Evolutionary conservation across 2,329 filamentous ascomycete species (phyloP).

Genomic region (Botrytis aclada): DNA sequence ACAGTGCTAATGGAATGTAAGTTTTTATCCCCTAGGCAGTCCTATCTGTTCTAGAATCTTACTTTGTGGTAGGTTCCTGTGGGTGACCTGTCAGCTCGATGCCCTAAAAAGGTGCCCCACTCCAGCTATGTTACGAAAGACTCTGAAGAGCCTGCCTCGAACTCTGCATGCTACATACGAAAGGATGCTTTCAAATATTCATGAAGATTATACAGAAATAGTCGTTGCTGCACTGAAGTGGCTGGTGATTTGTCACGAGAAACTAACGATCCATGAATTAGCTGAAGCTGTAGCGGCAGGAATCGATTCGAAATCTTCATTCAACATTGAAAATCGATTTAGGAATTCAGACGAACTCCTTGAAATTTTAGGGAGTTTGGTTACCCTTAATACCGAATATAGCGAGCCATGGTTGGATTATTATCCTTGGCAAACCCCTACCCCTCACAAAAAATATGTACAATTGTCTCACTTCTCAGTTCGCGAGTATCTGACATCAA

Average conservation of each 20-base stretch:
- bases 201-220: not conserved
- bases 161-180: constrained; percentile 2
- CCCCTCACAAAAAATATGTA: not conserved
- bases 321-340: not conserved
- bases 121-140: not conserved
- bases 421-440: not conserved
- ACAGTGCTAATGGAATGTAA: constrained; percentile 6
- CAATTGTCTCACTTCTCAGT: constrained; percentile 1
- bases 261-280: not conserved
- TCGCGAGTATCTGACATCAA: not conserved
- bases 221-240: not conserved
- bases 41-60: not conserved
- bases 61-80: not conserved
- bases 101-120: not conserved
- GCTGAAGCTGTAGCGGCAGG: constrained; percentile 3
- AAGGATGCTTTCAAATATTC: not conserved
- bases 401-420: too few relatives aligned
- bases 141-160: not conserved
- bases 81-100: constrained; percentile 5
- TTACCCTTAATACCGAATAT: not conserved
- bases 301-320: not conserved
- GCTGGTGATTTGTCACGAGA: not conserved
- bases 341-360: not conserved
- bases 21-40: not conserved
- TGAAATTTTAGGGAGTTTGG: not conserved